A percentile compares a stretch with the other conserved stretches of the same genome.
Evolutionary conservation across 306 rosid species (phyloP).

Genomic region (Dryas drummondii): DNA sequence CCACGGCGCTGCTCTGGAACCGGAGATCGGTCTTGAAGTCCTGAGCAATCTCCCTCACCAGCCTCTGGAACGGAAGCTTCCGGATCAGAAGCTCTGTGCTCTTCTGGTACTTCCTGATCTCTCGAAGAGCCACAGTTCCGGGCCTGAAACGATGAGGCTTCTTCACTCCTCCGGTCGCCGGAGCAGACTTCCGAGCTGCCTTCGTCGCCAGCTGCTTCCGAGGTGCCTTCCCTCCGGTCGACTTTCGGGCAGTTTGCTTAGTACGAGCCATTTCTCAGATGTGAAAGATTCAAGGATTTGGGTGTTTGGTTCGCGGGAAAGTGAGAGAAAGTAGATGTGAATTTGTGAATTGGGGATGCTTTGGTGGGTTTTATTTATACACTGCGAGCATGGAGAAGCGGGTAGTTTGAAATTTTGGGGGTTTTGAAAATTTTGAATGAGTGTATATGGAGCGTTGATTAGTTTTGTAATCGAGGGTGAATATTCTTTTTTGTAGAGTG

Average conservation of each 20-base stretch:
- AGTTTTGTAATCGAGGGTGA: background rate
- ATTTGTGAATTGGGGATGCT: background rate
- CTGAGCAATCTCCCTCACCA: slow-evolving; percentile 36
- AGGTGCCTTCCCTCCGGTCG: slow-evolving; percentile 39
- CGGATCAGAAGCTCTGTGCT: slow-evolving; percentile 35
- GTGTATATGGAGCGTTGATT: background rate
- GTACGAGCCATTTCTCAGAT: slow-evolving; percentile 26
- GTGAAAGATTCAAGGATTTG: background rate
- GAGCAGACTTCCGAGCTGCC: slow-evolving; percentile 34
- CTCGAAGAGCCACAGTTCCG: slow-evolving; percentile 36
- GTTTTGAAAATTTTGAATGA: too few species aligned
- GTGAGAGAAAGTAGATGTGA: background rate
- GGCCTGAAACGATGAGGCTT: slow-evolving; percentile 41
- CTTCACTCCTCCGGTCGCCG: slow-evolving; percentile 36
- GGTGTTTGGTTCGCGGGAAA: slow-evolving; percentile 7
- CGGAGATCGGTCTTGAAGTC: slow-evolving; percentile 38
- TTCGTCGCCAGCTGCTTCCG: slow-evolving; percentile 37
- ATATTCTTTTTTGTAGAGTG: background rate
- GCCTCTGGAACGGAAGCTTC: slow-evolving; percentile 36
- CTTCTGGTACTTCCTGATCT: slow-evolving; percentile 39
- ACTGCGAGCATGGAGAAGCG: background rate
- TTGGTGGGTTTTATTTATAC: background rate
- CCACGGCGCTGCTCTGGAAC: slow-evolving; percentile 33
- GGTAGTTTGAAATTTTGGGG: background rate
- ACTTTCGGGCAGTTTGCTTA: slow-evolving; percentile 37